Evolutionary conservation across 306 rosid genomes (phyloP).

Genomic region (Cucumis melo): DNA sequence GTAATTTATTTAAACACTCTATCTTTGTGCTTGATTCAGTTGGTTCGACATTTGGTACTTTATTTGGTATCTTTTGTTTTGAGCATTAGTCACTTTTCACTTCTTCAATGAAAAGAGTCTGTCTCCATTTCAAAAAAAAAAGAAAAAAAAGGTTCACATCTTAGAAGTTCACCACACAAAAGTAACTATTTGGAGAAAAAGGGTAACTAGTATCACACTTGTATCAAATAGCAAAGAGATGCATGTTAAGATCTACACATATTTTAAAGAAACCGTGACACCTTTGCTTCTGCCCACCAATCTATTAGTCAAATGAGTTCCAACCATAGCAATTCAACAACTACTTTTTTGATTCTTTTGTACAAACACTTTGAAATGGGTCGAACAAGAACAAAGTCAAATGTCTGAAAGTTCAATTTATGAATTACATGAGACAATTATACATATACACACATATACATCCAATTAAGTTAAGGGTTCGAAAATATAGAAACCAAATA

Average conservation of each 20-base stretch:
- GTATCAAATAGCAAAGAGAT: neutral
- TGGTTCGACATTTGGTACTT: too few species aligned
- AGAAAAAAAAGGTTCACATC: too few species aligned
- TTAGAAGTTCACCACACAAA: neutral
- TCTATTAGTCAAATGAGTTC: constrained; percentile 75
- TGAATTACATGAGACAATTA: neutral
- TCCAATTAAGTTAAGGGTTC: neutral
- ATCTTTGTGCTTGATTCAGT: too few species aligned
- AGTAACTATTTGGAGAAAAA: neutral
- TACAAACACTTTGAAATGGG: constrained; percentile 46
- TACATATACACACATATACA: neutral
- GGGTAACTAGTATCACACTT: neutral
- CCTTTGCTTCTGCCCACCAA: constrained; percentile 93
- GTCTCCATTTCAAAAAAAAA: too few species aligned
- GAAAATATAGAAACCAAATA: neutral
- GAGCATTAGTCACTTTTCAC: too few species aligned
- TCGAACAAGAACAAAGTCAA: constrained; percentile 47
- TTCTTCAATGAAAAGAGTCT: too few species aligned
- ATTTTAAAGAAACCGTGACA: constrained; percentile 10
- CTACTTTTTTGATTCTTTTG: constrained; percentile 54
- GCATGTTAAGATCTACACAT: neutral
- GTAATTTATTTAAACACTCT: too few species aligned
- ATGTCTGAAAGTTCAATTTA: constrained; percentile 27
- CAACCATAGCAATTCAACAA: constrained; percentile 69
- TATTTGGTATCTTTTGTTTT: too few species aligned